Evolutionary conservation across 345 rosid genomes (phyloP), one percentile per base, ranked within the genome.

Genomic region (Ricinus communis): DNA sequence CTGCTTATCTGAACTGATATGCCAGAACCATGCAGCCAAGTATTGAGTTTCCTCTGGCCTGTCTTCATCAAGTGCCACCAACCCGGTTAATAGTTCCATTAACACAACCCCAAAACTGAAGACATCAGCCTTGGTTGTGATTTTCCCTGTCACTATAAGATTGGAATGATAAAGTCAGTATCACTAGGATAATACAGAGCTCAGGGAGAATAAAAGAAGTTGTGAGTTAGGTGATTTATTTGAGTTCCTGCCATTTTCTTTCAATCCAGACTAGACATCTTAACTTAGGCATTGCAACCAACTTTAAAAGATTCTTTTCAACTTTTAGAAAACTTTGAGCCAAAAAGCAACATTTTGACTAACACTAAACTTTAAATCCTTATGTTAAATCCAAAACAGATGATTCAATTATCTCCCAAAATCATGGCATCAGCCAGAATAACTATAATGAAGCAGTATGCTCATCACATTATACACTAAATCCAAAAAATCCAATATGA

Each of bases 61-160:
- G 61, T 76, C 89, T 68, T 86, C 92, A 11, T 90, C 92, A 1
- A 90, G 87, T 15, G 92, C 96, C 86, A 81, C 82, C 50, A 83
- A 36, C 59, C 96, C 96, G 11, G 92, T 90, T 77, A 90, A 33
- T 57, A 90, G 81, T 76, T 90, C 96, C 90, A 87, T 87, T 46
- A 90, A 59, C 49, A 90, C 96, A 36, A 90, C 92, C 21, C 96
- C 96, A 18, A 86, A 90, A 70, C 96, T 87, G 69, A 90, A 90
- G 67, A 90, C 96, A 28, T 90, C 96, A 0, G 75, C 89, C 77
- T 90, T 90, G 18, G 96, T 90, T 27, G 96, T 90, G 75, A 90
- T 85, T 77, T 90, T 90, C 58, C 96, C 96, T 0, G 89, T 90
- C 74, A 86, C 92, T 90, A 71, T 49, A 75, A 62, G 65, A 73